A percentile compares a stretch with the other conserved stretches of the same genome.
Conservation (phyloP, 1,139 yeast genomes). For the Taiozyma onychis region DNA sequence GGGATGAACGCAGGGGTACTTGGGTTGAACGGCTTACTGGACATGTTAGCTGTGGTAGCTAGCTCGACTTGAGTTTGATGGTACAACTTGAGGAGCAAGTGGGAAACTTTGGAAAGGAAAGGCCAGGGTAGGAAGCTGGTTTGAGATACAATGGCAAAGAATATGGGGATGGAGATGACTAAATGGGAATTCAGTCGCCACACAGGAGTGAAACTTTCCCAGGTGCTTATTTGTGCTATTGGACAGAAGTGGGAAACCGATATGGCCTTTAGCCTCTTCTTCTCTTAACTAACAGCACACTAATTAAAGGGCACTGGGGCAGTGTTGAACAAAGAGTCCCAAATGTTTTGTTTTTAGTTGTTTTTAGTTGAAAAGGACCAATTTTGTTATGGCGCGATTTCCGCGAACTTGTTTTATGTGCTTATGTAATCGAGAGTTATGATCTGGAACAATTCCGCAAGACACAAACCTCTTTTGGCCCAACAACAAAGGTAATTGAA, state of each 20-base stretch:
- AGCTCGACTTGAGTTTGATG: background rate
- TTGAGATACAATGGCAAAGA: background rate
- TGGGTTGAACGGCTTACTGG: conserved; percentile 13
- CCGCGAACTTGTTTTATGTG: background rate
- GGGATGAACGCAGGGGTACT: conserved; percentile 12
- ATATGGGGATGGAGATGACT: background rate
- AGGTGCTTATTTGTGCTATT: background rate
- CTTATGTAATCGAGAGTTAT: background rate
- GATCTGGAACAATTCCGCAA: no score
- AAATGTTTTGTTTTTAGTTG: background rate
- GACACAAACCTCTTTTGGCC: no score
- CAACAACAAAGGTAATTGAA: no score
- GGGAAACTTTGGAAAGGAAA: background rate
- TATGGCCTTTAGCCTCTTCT: background rate
- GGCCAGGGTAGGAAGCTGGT: no score
- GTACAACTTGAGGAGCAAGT: background rate
- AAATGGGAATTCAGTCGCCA: background rate
- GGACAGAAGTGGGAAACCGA: background rate
- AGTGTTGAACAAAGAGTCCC: background rate
- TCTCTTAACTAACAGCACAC: background rate
- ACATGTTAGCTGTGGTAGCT: conserved; percentile 5
- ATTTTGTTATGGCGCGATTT: background rate
- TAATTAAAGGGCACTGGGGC: background rate
- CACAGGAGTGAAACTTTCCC: background rate
- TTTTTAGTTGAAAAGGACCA: background rate